phyloP scores from a whole-genome alignment of 371 early-diverging fungal species.

The Mortierella sp. region DNA sequence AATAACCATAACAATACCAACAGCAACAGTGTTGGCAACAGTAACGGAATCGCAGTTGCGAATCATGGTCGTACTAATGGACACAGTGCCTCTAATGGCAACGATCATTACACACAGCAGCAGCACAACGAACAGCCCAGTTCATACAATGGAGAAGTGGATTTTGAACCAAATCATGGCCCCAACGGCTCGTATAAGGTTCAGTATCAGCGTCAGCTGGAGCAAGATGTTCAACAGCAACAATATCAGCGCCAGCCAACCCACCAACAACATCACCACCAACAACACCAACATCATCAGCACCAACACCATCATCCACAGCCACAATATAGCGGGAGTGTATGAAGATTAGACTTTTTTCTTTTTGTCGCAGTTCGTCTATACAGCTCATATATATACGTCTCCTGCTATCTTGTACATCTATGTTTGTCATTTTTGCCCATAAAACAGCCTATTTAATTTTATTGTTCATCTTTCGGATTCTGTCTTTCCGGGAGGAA shows the following conservation, averaged over 20 bases:
- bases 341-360: no score
- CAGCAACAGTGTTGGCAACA: conserved; percentile 13
- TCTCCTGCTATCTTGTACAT: no score
- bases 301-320: conserved; percentile 5
- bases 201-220: conserved; percentile 4
- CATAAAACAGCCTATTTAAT: no score
- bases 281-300: conserved; percentile 5
- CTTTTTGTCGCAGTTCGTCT: no score
- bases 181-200: conserved; percentile 2
- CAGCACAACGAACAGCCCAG: not conserved
- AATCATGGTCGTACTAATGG: not conserved
- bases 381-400: no score
- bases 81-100: not conserved
- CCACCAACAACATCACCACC: conserved; percentile 3
- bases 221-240: not conserved
- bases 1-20: conserved; percentile 7
- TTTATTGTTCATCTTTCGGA: no score
- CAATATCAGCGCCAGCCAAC: not conserved
- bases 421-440: no score
- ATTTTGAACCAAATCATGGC: no score
- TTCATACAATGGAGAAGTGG: not conserved
- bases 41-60: conserved; percentile 9
- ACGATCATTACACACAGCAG: not conserved
- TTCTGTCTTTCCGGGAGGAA: no score
- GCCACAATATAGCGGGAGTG: not conserved